Evolutionary conservation across 805 yeast genomes (phyloP).

Genomic region (Priceomyces haplophilus): DNA sequence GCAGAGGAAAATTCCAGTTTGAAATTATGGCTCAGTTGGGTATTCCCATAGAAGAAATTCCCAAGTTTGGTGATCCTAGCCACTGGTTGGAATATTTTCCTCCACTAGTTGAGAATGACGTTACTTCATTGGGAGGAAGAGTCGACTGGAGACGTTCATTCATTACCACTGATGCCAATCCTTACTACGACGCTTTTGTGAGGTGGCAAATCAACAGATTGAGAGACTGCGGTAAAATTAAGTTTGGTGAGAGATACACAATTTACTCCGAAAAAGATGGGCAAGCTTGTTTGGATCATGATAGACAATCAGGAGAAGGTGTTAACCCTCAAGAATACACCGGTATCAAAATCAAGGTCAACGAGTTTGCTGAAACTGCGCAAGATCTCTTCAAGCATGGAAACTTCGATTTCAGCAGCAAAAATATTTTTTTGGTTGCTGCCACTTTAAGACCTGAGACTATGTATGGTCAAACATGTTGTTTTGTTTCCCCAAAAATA

Average conservation of each 20-base stretch:
- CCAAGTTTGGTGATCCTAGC: conserved; percentile 85
- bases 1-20: conserved; percentile 90
- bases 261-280: conserved; percentile 97
- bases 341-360: conserved; percentile 79
- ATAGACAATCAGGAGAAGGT: conserved; percentile 95
- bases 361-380: conserved; percentile 57
- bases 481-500: conserved; percentile 95
- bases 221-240: conserved; percentile 83
- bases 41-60: conserved; percentile 75
- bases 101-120: conserved; percentile 78
- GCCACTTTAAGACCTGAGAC: conserved; percentile 99
- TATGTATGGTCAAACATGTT: conserved; percentile 97
- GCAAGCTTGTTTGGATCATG: conserved; percentile 99
- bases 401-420: conserved; percentile 45
- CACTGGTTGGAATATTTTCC: conserved; percentile 94
- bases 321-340: conserved; percentile 95
- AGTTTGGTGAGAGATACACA: conserved; percentile 97
- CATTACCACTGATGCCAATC: conserved; percentile 93
- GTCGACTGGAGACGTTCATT: conserved; percentile 98
- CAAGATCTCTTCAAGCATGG: conserved; percentile 51
- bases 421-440: conserved; percentile 81
- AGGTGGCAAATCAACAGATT: conserved; percentile 95
- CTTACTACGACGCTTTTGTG: conserved; percentile 90
- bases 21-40: conserved; percentile 97
- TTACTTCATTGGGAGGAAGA: conserved; percentile 80